Evolutionary conservation across 768 basidiomycete species (phyloP), one percentile per base, ranked within the genome.

Genomic region (Boletus rubropictus): DNA sequence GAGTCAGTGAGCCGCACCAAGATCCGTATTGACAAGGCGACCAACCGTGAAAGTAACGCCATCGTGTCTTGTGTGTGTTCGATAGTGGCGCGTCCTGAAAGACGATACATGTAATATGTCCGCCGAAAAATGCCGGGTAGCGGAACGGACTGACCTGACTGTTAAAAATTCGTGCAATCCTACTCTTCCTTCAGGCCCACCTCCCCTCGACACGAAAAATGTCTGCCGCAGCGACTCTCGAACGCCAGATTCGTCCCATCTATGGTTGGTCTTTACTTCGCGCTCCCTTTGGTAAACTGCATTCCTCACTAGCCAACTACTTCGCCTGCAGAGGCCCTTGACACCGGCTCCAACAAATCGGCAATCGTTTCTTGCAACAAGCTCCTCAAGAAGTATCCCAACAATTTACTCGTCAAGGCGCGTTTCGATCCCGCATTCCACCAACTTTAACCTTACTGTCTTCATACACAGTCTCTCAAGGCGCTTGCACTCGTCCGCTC

Each of bases 341-440:
- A 92, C 70, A 86, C 80, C 37, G 84, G 85, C 39, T 87, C 88
- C 12, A 88, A 86, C 72, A 92, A 92, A 71, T 82, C 86, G 32
- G 89, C 90, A 17, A 77, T 92, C 45, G 81, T 89, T 33, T 75
- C 82, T 7, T 90, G 89, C 70, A 91, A 89, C 66, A 92, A 92
- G 67, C 65, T 92, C 24, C 76, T 92, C 55, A 92, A 90, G 68
- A 92, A 90, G 70, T 78, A 89, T 56, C 84, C 86, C 22, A 81
- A 77, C 62, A 85, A 80, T 64, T 72, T 78, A 35, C 71, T 89
- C 27, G 66, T 87, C 60, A 89, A 88, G 75, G 89, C 79, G 48
- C 20, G 53, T 53, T 17, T 22, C 12, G 7, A 18, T 33, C 12
- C 29, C 20, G 27, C 32, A 5, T 35, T n/a, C 2, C 11, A 17